Evolutionary conservation across 73 alveolate genomes (phyloP).

Genomic region (Paramecium tetraurelia): DNA sequence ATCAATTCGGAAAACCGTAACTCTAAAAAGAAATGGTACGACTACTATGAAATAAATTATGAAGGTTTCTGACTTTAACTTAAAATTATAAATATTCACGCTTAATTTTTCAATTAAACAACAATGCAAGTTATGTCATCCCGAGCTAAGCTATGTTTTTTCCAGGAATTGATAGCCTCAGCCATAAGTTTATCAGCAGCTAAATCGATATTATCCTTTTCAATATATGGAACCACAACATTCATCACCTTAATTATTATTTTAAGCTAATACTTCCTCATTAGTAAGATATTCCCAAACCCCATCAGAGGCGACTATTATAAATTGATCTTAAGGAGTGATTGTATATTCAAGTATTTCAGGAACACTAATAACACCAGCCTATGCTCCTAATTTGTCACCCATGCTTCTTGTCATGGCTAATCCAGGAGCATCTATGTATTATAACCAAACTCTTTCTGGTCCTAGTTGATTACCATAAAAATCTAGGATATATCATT

Average conservation of each 20-base stretch:
- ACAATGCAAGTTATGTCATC: constrained; percentile 64
- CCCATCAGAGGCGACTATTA: constrained; percentile 60
- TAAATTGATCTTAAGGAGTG: constrained; percentile 21
- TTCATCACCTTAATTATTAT: constrained; percentile 31
- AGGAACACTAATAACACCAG: constrained; percentile 81
- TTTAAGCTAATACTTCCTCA: neutral
- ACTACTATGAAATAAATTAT: neutral
- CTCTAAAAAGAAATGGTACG: neutral
- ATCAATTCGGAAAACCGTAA: neutral
- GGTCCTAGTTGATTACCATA: constrained; percentile 89
- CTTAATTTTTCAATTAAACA: constrained; percentile 24
- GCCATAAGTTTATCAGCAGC: constrained; percentile 58
- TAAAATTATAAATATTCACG: neutral
- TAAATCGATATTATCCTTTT: constrained; percentile 38
- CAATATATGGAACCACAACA: constrained; percentile 30
- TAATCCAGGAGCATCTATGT: constrained; percentile 93
- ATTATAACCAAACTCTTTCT: constrained; percentile 89
- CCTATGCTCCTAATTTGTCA: constrained; percentile 83
- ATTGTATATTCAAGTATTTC: constrained; percentile 69
- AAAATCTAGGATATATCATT: constrained; percentile 53
- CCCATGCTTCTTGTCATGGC: constrained; percentile 98
- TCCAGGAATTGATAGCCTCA: constrained; percentile 60
- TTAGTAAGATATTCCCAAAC: constrained; percentile 58
- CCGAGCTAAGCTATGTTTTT: constrained; percentile 52
- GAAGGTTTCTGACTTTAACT: neutral